Evolutionary conservation across 352 stramenopile genomes (phyloP), one percentile per base, ranked within the genome.

Genomic region (Peronospora destructor): DNA sequence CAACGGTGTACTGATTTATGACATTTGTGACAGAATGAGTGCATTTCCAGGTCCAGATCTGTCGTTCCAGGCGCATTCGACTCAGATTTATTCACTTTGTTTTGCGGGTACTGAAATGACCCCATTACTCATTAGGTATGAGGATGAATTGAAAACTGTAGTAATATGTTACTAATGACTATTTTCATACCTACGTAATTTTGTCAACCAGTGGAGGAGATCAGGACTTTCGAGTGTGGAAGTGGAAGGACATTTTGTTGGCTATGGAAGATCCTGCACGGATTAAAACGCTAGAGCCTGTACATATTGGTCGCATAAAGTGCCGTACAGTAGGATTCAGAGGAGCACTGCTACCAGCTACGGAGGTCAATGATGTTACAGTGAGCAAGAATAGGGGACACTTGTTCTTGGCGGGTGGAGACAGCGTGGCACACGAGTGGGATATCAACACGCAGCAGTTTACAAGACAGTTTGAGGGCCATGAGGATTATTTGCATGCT

Each of bases 191-290:
- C 4, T 6, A 3, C 5, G 0, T 4, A 26, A 26, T 6, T 3
- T 41, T 34, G 25, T 8, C 19, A 29, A 25, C 29, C 14, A 89
- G 78, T 51, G 78, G 76, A 33, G 76, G 76, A n/a, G 78, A 90
- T 39, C 76, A 85, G 47, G 78, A 90, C 40, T 80, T 86, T 54
- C 74, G 78, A 11, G 71, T 87, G 29, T 90, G 78, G 78, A 67
- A 56, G n/a, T 90, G 78, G 78, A 68, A 66, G 34, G 65, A 87
- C 26, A 80, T 90, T 37, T 38, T 68, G 8, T 44, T 49, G n/a
- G 73, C 71, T 13, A n/a, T 77, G 41, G 49, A 64, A 6, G 45
- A 75, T 29, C 46, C 64, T 12, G 49, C 49, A 12, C 39, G 3
- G 5, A 45, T 23, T 3, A 53, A 53, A 16, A 44, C 49, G 39